A percentile compares a stretch with the other conserved stretches of the same genome.
Conservation (phyloP, 345 rosid species). For the Citrus unshiu region DNA sequence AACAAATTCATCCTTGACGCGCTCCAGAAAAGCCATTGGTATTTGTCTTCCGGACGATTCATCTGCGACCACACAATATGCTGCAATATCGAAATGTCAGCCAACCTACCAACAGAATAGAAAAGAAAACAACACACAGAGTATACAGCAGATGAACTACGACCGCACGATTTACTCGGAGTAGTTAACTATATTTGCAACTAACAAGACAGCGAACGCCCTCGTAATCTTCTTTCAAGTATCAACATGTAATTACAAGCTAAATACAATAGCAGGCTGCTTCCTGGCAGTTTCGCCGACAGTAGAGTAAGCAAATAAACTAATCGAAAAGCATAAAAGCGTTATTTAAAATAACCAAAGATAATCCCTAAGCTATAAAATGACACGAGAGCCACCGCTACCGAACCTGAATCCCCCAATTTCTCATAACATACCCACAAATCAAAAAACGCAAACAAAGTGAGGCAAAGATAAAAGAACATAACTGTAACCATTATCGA, state of each 20-base stretch:
- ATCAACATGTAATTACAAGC: neutral
- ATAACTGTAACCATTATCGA: constrained; percentile 36
- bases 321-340: too few species aligned
- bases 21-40: constrained; percentile 60
- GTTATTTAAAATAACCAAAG: neutral
- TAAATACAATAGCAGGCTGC: neutral
- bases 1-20: constrained; percentile 49
- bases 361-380: neutral
- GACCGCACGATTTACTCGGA: neutral
- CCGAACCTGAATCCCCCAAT: neutral
- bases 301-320: neutral
- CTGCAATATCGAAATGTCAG: constrained; percentile 35
- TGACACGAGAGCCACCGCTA: too few species aligned
- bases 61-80: constrained; percentile 61
- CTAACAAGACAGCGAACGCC: neutral
- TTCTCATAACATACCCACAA: neutral
- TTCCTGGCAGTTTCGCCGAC: neutral
- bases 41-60: constrained; percentile 56
- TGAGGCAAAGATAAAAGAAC: neutral
- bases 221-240: too few species aligned
- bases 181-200: neutral
- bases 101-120: constrained; percentile 4
- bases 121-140: neutral
- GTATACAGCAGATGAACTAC: neutral
- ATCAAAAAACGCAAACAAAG: neutral